phyloP scores from a whole-genome alignment of 768 basidiomycete species.

The Epithele typhae region DNA sequence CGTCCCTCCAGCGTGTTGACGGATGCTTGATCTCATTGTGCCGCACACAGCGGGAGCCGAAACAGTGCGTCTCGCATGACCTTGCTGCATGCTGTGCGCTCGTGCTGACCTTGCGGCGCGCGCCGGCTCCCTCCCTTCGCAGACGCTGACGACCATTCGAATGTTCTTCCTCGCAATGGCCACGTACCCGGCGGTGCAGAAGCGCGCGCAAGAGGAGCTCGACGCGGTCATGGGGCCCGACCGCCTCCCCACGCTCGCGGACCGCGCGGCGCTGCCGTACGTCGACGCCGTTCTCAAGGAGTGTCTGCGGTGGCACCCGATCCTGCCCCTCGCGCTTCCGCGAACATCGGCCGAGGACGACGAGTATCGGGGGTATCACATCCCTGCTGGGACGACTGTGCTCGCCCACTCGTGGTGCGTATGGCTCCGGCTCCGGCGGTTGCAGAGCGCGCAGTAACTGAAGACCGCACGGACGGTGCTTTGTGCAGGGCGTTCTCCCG shows the following conservation, averaged over 20 bases:
- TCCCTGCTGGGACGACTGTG: constrained; percentile 27
- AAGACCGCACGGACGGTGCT: too few species aligned
- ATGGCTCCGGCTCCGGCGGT: too few species aligned
- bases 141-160: constrained; percentile 22
- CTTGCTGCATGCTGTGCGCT: constrained; percentile 33
- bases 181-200: constrained; percentile 9
- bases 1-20: too few species aligned
- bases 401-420: constrained; percentile 15
- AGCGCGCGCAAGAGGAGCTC: constrained; percentile 14
- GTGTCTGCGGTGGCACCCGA: constrained; percentile 12
- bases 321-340: constrained; percentile 23
- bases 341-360: constrained; percentile 27
- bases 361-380: constrained; percentile 26
- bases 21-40: too few species aligned
- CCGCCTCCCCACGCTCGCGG: constrained; percentile 12
- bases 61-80: constrained; percentile 5
- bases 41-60: constrained; percentile 2
- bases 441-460: too few species aligned
- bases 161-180: constrained; percentile 12
- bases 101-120: constrained; percentile 41
- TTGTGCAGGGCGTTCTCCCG: constrained; percentile 37
- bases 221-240: constrained; percentile 11
- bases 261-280: constrained; percentile 11
- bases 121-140: too few species aligned
- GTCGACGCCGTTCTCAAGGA: constrained; percentile 2